Base-by-base conservation (phyloP, 2,329 filamentous ascomycete genomes). In the Didymella segeticola region DNA sequence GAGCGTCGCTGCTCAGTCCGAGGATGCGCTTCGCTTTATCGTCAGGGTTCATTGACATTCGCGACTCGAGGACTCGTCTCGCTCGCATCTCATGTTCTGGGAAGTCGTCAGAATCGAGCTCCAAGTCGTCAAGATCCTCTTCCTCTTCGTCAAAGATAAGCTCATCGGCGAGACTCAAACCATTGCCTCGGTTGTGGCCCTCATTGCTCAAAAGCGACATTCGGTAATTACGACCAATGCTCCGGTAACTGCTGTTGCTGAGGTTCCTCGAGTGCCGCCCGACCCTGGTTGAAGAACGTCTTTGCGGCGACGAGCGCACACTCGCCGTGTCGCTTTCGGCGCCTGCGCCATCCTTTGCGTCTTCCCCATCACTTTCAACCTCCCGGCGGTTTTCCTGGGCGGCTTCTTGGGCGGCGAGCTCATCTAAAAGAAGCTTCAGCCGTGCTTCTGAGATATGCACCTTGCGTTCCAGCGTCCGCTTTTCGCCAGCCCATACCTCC, bases 391-490 rank as follows among this genome's bases (percentile, higher is more conserved):
- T 66, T 43, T 71, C 67, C 25, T 67, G 62, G 29, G 63, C 68
- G 36, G 81, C 81, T 64, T 92, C 86, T 51, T 86, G 86, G 3
- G 84, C 82, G n/a, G 87, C 86, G 43, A 99, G 85, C 74, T 98
- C 95, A 30, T 93, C 91, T 37, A 99, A 80, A 10, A 99, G 84
- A 10, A 85, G 82, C 71, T 93, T 95, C 48, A 99, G 76, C 30
- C 93, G 87, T 25, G 84, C 90, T 76, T 99, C 95, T 2, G 92
- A 89, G n/a, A 97, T 83, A 72, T 98, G 93, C 12, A 96, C 78
- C 63, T 90, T 91, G 51, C 90, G 87, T 74, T 99, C 93, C 56
- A 91, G 83, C 50, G 85, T 89, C 48, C 93, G 87, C 66, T 86
- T 89, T 71, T 96, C 92, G 39, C 89, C 86, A 11, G 93, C 88